These are phyloP conservation scores for Chrysoporthe puriensis DNA, from an alignment of 2,329 filamentous ascomycete species.

Conservation along the genomic window DNA sequence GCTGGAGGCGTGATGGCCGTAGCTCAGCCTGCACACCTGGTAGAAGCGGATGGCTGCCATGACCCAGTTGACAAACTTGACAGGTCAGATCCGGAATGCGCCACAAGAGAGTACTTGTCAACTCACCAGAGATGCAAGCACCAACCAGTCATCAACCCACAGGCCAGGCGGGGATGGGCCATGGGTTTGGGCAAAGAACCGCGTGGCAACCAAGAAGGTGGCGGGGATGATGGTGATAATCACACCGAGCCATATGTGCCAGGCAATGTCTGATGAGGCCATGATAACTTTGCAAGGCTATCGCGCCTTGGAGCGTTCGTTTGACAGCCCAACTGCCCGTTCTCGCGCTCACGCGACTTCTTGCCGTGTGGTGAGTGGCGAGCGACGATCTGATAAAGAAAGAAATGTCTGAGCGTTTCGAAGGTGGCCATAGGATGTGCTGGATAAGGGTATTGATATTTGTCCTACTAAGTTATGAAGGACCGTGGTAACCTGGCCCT, in stretches of 20 bases:
- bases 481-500: neutral
- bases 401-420: neutral
- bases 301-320: neutral
- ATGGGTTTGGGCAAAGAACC: slow-evolving; percentile 6
- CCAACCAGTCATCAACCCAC: slow-evolving; percentile 15
- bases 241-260: slow-evolving; percentile 16
- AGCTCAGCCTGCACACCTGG: neutral
- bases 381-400: neutral
- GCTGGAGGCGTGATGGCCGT: slow-evolving; percentile 9
- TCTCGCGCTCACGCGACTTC: neutral
- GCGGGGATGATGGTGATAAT: slow-evolving; percentile 12
- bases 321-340: neutral
- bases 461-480: neutral
- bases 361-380: neutral
- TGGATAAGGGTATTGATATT: neutral
- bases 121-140: slow-evolving; percentile 15
- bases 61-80: slow-evolving; percentile 11
- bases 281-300: neutral
- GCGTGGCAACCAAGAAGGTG: slow-evolving; percentile 3
- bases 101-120: neutral
- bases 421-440: neutral
- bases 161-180: slow-evolving; percentile 1
- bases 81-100: neutral
- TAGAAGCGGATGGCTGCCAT: slow-evolving; percentile 19
- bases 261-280: slow-evolving; percentile 6